Evolutionary conservation across 257 asterid species (phyloP).

Genomic region (Solanum peruvianum): DNA sequence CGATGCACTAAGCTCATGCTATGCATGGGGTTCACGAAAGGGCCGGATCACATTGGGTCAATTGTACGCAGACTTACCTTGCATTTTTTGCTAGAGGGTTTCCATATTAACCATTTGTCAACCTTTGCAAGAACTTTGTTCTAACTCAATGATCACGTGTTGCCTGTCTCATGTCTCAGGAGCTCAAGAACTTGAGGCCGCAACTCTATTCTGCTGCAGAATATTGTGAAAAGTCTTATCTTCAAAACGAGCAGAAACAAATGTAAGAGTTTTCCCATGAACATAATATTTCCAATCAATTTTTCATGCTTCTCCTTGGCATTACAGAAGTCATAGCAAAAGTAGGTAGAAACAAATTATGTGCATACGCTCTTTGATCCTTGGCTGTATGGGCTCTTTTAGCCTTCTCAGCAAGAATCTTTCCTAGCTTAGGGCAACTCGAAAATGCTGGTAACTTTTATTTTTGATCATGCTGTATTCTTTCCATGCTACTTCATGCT

Average conservation of each 20-base stretch:
- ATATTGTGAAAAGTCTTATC: constrained; percentile 84
- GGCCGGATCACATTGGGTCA: not conserved
- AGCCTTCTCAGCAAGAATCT: not conserved
- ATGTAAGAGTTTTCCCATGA: constrained; percentile 33
- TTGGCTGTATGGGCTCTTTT: not conserved
- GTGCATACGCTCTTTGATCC: not conserved
- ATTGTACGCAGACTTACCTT: not conserved
- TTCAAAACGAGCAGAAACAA: constrained; percentile 81
- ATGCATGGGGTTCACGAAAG: not conserved
- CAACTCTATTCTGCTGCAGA: constrained; percentile 96
- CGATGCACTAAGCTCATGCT: not conserved
- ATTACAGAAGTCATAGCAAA: not conserved
- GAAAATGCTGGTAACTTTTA: not conserved
- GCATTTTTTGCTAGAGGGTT: not conserved
- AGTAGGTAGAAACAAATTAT: not conserved
- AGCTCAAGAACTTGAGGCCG: constrained; percentile 86
- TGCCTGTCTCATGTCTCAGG: constrained; percentile 45
- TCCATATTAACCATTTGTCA: not conserved
- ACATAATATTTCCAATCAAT: not conserved
- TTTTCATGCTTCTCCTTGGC: not conserved
- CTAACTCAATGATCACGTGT: constrained; percentile 2
- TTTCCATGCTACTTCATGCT: not conserved
- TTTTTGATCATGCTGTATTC: not conserved
- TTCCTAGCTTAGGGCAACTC: not conserved
- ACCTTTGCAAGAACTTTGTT: not conserved